Conservation (phyloP, 257 asterid species). For the Agastache rugosa region DNA sequence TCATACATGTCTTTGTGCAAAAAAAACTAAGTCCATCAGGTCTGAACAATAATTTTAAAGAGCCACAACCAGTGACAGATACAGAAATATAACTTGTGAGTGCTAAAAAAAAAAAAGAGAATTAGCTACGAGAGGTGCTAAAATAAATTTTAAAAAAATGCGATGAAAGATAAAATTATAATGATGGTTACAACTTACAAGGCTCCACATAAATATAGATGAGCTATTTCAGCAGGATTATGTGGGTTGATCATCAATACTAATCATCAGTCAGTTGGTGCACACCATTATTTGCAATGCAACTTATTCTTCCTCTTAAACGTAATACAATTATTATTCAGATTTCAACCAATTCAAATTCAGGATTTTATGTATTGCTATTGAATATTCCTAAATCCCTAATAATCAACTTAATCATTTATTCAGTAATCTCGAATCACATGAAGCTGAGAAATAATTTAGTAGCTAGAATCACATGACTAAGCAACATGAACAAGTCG, state of each 20-base stretch:
- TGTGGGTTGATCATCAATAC: neutral
- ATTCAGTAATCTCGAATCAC: neutral
- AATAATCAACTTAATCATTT: neutral
- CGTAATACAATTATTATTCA: neutral
- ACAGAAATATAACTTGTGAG: no score
- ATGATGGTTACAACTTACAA: neutral
- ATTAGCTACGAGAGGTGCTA: no score
- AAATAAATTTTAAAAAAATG: no score
- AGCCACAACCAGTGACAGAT: no score
- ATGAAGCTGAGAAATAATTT: neutral
- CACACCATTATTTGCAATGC: neutral
- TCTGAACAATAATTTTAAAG: no score
- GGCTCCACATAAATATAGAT: neutral
- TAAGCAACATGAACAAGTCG: neutral
- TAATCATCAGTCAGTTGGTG: slow-evolving; percentile 29
- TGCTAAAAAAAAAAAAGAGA: no score
- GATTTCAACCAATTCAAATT: no score
- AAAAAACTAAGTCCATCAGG: no score
- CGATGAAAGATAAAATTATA: no score
- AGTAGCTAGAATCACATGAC: neutral
- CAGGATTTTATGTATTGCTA: neutral
- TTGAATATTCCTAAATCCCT: neutral
- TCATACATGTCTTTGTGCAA: no score
- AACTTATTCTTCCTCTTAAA: no score
- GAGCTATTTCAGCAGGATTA: neutral